Evolutionary conservation across 2,329 filamentous ascomycete species (phyloP).

Genomic region (Gaeumannomyces tritici): DNA sequence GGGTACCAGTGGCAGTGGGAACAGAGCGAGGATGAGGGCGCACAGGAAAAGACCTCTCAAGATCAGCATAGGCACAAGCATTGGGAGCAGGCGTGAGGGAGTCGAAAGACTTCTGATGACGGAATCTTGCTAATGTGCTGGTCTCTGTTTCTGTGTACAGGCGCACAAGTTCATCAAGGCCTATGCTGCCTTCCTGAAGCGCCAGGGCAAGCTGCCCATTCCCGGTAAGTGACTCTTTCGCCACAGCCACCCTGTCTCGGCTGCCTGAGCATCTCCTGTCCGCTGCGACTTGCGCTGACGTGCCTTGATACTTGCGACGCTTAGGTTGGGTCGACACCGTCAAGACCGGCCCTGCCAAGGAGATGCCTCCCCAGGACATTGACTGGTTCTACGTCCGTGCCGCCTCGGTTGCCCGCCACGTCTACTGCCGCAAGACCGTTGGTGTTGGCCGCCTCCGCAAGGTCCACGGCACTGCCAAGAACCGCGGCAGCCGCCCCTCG

Average conservation of each 20-base stretch:
- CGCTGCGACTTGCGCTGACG: neutral
- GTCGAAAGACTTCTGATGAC: slow-evolving; percentile 65
- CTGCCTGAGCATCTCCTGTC: neutral
- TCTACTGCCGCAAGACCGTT: slow-evolving; percentile 99
- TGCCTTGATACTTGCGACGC: neutral
- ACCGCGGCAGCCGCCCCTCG: slow-evolving; percentile 83
- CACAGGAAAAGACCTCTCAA: slow-evolving; percentile 8
- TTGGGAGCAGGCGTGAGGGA: slow-evolving; percentile 60
- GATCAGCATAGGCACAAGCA: slow-evolving; percentile 11
- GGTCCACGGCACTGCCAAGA: slow-evolving; percentile 87
- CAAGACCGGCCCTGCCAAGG: slow-evolving; percentile 94
- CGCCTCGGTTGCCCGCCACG: slow-evolving; percentile 90
- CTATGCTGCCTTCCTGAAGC: slow-evolving; percentile 86
- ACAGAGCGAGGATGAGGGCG: neutral
- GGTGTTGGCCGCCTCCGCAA: slow-evolving; percentile 94
- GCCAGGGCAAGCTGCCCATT: slow-evolving; percentile 85
- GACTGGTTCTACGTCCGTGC: slow-evolving; percentile 95
- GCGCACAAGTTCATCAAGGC: slow-evolving; percentile 83
- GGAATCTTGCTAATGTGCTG: slow-evolving; percentile 60
- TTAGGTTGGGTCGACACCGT: slow-evolving; percentile 98
- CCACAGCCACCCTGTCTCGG: neutral
- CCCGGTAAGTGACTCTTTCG: slow-evolving; percentile 52
- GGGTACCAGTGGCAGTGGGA: neutral
- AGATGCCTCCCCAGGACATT: slow-evolving; percentile 94
- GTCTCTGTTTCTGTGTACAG: slow-evolving; percentile 37